Percentiles rank a stretch among this genome's conserved stretches.
These are phyloP conservation scores for Tolypocladium nubicola DNA, from an alignment of 2,329 filamentous ascomycete genomes.

Conservation along the genomic window DNA sequence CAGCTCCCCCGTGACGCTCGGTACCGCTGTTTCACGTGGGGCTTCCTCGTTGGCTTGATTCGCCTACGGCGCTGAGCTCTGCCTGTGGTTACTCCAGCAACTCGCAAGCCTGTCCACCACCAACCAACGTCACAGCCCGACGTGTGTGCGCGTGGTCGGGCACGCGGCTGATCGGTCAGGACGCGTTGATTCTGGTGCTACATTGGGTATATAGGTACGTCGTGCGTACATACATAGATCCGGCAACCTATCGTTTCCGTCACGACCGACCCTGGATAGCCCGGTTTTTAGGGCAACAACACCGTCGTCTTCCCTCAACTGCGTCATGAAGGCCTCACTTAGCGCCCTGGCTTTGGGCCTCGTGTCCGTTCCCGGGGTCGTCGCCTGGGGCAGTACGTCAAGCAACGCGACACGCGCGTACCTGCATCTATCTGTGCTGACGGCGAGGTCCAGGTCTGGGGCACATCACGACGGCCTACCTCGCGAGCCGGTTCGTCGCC, in stretches of 20 bases:
- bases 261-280: background rate
- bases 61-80: background rate
- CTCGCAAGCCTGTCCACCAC: background rate
- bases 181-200: background rate
- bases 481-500: constrained; percentile 50
- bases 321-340: constrained; percentile 21
- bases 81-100: background rate
- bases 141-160: background rate
- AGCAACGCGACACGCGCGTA: background rate
- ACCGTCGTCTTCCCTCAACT: background rate
- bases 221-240: background rate
- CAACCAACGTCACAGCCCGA: background rate
- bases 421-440: constrained; percentile 5
- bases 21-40: background rate
- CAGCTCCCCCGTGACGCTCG: background rate
- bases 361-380: constrained; percentile 20
- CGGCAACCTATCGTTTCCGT: background rate
- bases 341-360: constrained; percentile 17
- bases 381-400: constrained; percentile 32
- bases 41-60: background rate
- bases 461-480: constrained; percentile 54
- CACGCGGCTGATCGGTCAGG: background rate
- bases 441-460: constrained; percentile 38
- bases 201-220: background rate
- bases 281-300: background rate